Evolutionary conservation across 345 rosid genomes (phyloP).

Genomic region (Syzygium grande): DNA sequence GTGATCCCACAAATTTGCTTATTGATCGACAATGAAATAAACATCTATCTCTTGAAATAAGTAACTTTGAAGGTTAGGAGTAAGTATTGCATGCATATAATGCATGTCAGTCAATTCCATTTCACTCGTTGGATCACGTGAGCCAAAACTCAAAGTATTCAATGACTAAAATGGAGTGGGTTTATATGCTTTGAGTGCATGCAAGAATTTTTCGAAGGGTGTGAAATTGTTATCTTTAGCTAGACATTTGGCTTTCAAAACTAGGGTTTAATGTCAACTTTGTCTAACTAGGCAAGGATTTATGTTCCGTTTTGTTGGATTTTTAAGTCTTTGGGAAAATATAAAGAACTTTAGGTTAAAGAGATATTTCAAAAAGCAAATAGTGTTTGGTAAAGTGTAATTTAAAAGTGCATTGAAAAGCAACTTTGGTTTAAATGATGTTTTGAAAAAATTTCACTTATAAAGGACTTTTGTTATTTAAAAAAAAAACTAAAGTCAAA

Average conservation of each 20-base stretch:
- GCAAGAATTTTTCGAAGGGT: background rate
- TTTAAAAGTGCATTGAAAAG: no score
- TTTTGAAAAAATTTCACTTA: background rate
- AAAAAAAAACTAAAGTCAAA: no score
- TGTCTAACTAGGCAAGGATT: background rate
- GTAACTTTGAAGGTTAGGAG: background rate
- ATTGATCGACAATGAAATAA: rapidly evolving
- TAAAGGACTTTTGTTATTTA: no score
- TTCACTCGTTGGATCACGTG: rapidly evolving
- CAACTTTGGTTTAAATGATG: no score
- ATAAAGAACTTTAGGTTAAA: background rate
- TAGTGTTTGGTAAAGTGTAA: no score
- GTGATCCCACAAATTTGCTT: background rate
- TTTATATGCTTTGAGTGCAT: rapidly evolving
- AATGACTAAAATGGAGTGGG: background rate
- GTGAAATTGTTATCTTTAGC: background rate
- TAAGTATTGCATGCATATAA: rapidly evolving
- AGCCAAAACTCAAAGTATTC: rapidly evolving
- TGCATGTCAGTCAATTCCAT: background rate
- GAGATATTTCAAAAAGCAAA: no score
- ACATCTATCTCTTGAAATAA: rapidly evolving
- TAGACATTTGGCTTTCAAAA: background rate
- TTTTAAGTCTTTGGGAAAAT: no score
- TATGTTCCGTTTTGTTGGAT: no score
- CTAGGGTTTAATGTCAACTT: background rate